Evolutionary conservation across 805 yeast genomes (phyloP).

Genomic region (Ogataea nitratoaversa): DNA sequence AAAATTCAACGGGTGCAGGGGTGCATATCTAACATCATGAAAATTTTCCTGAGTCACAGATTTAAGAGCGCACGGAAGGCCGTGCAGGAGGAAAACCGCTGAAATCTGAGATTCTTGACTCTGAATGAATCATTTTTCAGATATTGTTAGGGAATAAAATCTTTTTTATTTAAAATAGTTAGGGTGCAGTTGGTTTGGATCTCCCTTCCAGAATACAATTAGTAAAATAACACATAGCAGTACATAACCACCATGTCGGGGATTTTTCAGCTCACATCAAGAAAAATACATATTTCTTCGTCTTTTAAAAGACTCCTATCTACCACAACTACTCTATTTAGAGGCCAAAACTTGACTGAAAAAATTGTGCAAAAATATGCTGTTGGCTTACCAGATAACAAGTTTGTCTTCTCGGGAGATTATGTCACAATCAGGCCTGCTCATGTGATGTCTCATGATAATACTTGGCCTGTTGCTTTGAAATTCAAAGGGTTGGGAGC

Average conservation of each 20-base stretch:
- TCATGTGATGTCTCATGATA: conserved; percentile 99
- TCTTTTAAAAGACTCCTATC: conserved; percentile 2
- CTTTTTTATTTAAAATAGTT: too few species aligned
- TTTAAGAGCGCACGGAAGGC: too few species aligned
- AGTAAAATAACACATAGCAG: too few species aligned
- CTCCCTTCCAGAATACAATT: too few species aligned
- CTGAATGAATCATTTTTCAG: too few species aligned
- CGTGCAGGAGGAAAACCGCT: too few species aligned
- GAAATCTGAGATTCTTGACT: too few species aligned
- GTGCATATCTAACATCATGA: too few species aligned
- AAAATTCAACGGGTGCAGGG: too few species aligned
- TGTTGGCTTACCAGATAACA: conserved; percentile 73
- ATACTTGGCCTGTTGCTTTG: conserved; percentile 98
- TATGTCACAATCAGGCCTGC: conserved; percentile 93
- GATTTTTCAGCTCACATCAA: background rate
- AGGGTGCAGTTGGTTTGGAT: too few species aligned
- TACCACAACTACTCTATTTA: conserved; percentile 10
- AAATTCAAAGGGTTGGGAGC: conserved; percentile 96
- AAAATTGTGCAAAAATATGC: conserved; percentile 93
- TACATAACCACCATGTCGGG: conserved; percentile 1
- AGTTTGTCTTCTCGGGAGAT: conserved; percentile 82
- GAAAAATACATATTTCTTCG: background rate
- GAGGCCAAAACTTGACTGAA: conserved; percentile 86
- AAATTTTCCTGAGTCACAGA: too few species aligned
- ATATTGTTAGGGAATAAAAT: too few species aligned